Conservation (phyloP, 2,329 filamentous ascomycete species). For the Cordyceps cateniannulata region DNA sequence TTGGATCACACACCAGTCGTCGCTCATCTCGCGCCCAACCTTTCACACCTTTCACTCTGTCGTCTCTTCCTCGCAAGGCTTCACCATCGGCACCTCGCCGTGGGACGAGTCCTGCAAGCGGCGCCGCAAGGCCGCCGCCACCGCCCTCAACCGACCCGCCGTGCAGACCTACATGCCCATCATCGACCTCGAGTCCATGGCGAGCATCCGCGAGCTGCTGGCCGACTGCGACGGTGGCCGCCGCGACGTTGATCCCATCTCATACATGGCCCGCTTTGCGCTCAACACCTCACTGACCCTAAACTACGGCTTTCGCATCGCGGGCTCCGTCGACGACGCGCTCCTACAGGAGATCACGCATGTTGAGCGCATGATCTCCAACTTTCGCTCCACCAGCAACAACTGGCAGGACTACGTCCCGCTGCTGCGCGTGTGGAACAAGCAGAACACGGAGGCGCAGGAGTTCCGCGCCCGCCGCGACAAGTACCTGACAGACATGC, state of each 20-base stretch:
- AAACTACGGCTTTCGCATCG: slow-evolving; percentile 73
- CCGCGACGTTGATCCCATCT: slow-evolving; percentile 61
- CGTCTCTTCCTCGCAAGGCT: slow-evolving; percentile 68
- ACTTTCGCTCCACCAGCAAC: slow-evolving; percentile 71
- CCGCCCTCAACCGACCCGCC: slow-evolving; percentile 69
- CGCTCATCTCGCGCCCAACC: slow-evolving; percentile 69
- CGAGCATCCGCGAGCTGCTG: slow-evolving; percentile 66
- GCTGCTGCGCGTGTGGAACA: slow-evolving; percentile 58
- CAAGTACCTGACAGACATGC: slow-evolving; percentile 59
- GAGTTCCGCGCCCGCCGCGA: slow-evolving; percentile 64
- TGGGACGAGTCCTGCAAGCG: slow-evolving; percentile 78
- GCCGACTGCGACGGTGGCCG: slow-evolving; percentile 56
- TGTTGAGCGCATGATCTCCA: slow-evolving; percentile 69
- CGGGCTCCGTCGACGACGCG: slow-evolving; percentile 60
- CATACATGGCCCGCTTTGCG: slow-evolving; percentile 69
- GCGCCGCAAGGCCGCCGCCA: slow-evolving; percentile 70
- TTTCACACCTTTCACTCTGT: slow-evolving; percentile 79
- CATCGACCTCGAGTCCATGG: slow-evolving; percentile 67
- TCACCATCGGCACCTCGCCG: slow-evolving; percentile 77
- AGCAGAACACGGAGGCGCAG: slow-evolving; percentile 54
- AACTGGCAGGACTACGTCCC: slow-evolving; percentile 87
- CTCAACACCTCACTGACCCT: slow-evolving; percentile 72
- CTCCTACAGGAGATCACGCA: slow-evolving; percentile 67
- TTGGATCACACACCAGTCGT: slow-evolving; percentile 73
- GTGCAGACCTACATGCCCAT: slow-evolving; percentile 77